Percentiles rank a stretch among this genome's conserved stretches.
Evolutionary conservation across 768 basidiomycete species (phyloP).

Genomic region (Amanita muscaria): DNA sequence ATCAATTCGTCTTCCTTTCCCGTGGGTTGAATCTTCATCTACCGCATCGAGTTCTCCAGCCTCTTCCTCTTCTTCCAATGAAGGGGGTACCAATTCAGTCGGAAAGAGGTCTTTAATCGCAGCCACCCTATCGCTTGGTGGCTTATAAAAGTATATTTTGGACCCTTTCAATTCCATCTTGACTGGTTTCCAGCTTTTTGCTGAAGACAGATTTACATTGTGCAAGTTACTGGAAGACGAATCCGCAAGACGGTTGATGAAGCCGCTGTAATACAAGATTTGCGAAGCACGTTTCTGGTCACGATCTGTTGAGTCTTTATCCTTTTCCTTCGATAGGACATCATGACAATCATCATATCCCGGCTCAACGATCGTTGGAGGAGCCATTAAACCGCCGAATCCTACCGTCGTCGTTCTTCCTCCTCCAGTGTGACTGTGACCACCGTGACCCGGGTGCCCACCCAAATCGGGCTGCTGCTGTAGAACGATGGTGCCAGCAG

Average conservation of each 20-base stretch:
- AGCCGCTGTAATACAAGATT: conserved; percentile 65
- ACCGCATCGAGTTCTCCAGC: conserved; percentile 11
- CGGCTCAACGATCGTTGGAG: conserved; percentile 41
- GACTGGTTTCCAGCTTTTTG: conserved; percentile 81
- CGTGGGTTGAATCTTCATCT: conserved; percentile 13
- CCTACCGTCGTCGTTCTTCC: conserved; percentile 16
- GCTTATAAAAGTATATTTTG: conserved; percentile 82
- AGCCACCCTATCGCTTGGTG: conserved; percentile 55
- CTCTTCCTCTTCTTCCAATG: conserved; percentile 33
- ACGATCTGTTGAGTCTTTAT: conserved; percentile 22
- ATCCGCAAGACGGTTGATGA: conserved; percentile 65
- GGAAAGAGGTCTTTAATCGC: conserved; percentile 74
- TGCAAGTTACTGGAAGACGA: conserved; percentile 27
- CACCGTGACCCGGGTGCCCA: background rate
- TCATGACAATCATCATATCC: conserved; percentile 1
- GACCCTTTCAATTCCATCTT: conserved; percentile 79
- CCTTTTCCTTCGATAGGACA: conserved; percentile 16
- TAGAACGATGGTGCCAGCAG: too few species aligned
- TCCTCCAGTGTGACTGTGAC: background rate
- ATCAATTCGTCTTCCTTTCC: conserved; percentile 31
- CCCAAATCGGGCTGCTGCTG: too few species aligned
- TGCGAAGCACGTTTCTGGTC: conserved; percentile 63
- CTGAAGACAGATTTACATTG: conserved; percentile 28
- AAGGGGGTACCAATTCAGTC: conserved; percentile 45
- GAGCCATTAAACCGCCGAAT: conserved; percentile 29